Conservation (phyloP, 352 stramenopile genomes). For the Phytophthora crassamura region DNA sequence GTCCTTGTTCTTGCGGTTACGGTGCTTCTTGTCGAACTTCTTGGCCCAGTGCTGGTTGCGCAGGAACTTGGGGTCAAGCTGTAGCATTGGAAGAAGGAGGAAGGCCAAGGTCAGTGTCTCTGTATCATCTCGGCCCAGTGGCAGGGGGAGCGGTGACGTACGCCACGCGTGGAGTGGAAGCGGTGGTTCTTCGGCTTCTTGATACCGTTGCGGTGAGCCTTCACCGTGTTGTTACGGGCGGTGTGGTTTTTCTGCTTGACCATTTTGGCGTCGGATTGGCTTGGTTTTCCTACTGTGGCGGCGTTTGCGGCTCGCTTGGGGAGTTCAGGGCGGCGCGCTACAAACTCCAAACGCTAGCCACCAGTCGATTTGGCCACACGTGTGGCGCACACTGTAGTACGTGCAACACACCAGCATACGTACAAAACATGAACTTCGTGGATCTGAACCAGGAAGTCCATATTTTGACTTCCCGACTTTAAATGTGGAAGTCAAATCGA, state of each 20-base stretch:
- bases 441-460: too few relatives aligned
- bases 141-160: constrained; percentile 47
- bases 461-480: too few relatives aligned
- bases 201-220: constrained; percentile 97
- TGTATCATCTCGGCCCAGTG: not conserved
- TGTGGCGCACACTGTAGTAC: constrained; percentile 15
- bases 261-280: constrained; percentile 72
- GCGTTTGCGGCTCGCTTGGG: constrained; percentile 6
- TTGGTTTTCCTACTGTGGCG: constrained; percentile 63
- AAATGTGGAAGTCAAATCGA: too few relatives aligned
- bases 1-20: constrained; percentile 62
- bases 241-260: constrained; percentile 98
- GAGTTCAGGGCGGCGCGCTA: constrained; percentile 10
- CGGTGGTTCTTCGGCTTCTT: constrained; percentile 97
- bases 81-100: constrained; percentile 2
- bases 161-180: constrained; percentile 94
- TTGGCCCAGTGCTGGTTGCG: constrained; percentile 98
- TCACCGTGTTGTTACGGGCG: constrained; percentile 97
- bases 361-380: constrained; percentile 21
- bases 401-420: too few relatives aligned
- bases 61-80: constrained; percentile 98
- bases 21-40: constrained; percentile 96
- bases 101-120: not conserved
- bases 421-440: too few relatives aligned
- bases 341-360: constrained; percentile 33